phyloP scores from a whole-genome alignment of 306 rosid species.

The Fragaria iinumae region DNA sequence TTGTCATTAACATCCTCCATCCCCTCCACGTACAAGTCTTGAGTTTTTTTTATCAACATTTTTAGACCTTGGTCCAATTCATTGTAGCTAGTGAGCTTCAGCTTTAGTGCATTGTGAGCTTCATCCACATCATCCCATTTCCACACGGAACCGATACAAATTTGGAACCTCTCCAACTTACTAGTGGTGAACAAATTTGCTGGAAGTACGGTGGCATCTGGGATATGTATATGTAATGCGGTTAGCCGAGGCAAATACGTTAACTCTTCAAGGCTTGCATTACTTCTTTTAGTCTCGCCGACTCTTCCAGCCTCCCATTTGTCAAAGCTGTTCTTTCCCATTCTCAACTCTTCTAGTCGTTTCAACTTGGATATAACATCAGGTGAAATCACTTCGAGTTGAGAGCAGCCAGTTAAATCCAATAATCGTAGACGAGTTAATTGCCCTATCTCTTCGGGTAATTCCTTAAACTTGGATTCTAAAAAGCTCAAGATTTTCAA shows the following conservation, averaged over 20 bases:
- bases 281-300: background rate
- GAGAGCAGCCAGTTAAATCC: slow-evolving; percentile 35
- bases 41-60: slow-evolving; percentile 28
- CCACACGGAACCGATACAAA: slow-evolving; percentile 37
- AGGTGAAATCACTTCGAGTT: slow-evolving; percentile 32
- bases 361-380: slow-evolving; percentile 30
- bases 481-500: slow-evolving; percentile 43
- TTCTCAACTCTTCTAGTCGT: slow-evolving; percentile 38
- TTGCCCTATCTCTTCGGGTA: slow-evolving; percentile 33
- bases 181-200: slow-evolving; percentile 16
- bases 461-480: slow-evolving; percentile 22
- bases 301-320: slow-evolving; percentile 23
- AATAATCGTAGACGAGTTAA: slow-evolving; percentile 33
- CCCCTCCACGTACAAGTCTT: slow-evolving; percentile 45
- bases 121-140: slow-evolving; percentile 21
- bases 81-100: slow-evolving; percentile 16
- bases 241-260: slow-evolving; percentile 24
- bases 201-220: slow-evolving; percentile 17
- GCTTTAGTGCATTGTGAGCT: slow-evolving; percentile 22
- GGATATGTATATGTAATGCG: slow-evolving; percentile 34
- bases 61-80: slow-evolving; percentile 29
- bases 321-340: slow-evolving; percentile 30
- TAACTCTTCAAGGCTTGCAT: slow-evolving; percentile 36
- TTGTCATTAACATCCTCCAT: slow-evolving; percentile 30
- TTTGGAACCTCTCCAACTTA: slow-evolving; percentile 29